A percentile compares a stretch with the other conserved stretches of the same genome.
phyloP scores from a whole-genome alignment of 23 red algal species.

The Gracilaria caudata region DNA sequence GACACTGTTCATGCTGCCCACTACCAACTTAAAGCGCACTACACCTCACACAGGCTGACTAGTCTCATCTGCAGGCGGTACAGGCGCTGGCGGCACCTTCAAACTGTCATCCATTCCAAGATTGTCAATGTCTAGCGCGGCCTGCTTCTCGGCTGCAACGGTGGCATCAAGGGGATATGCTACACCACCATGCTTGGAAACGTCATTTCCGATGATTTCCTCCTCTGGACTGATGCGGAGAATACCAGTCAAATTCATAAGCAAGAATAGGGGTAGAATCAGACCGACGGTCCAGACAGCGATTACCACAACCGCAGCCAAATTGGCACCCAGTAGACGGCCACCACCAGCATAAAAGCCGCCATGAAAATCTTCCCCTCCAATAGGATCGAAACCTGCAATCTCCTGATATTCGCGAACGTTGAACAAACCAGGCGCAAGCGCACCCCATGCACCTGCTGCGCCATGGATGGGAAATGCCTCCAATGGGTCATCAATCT shows the following conservation, averaged over 20 bases:
- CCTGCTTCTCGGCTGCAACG: constrained; percentile 48
- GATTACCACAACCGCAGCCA: constrained; percentile 75
- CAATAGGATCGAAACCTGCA: constrained; percentile 44
- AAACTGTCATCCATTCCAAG: constrained; percentile 73
- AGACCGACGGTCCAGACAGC: constrained; percentile 59
- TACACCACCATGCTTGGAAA: constrained; percentile 87
- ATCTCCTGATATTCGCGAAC: constrained; percentile 34
- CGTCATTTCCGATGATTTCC: constrained; percentile 92
- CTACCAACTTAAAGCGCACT: neutral
- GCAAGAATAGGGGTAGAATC: constrained; percentile 58
- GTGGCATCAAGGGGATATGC: constrained; percentile 86
- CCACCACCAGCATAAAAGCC: constrained; percentile 51
- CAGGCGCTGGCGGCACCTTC: constrained; percentile 1
- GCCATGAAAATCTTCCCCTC: constrained; percentile 66
- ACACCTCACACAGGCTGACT: constrained; percentile 1
- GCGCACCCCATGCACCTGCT: constrained; percentile 81
- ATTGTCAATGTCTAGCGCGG: constrained; percentile 55
- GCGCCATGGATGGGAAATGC: constrained; percentile 90
- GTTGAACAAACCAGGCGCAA: constrained; percentile 79
- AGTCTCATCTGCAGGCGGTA: neutral
- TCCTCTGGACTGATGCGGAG: constrained; percentile 87
- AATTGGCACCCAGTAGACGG: constrained; percentile 73
- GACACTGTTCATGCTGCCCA: neutral
- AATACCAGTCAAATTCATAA: constrained; percentile 63
- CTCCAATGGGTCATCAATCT: constrained; percentile 95